phyloP scores from a whole-genome alignment of 2,329 filamentous ascomycete genomes.

The Fusarium chuoi region DNA sequence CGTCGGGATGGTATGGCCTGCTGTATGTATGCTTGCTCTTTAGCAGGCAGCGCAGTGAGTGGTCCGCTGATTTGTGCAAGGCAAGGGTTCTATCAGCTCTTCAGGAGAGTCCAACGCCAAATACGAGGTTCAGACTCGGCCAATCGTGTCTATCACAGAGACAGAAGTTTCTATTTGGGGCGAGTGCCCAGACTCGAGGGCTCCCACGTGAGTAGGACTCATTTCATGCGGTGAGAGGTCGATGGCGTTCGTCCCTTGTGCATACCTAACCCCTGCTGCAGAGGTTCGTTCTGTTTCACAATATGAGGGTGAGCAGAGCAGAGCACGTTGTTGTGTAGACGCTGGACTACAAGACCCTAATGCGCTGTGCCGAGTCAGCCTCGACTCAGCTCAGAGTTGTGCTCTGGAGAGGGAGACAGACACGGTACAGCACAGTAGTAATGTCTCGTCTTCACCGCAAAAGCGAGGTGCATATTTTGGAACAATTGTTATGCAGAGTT shows the following conservation, averaged over 20 bases:
- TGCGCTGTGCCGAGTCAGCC: constrained; percentile 20
- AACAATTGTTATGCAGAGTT: constrained; percentile 18
- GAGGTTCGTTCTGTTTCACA: constrained; percentile 28
- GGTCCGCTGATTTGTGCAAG: constrained; percentile 3
- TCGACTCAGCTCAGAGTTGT: constrained; percentile 19
- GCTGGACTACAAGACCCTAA: neutral
- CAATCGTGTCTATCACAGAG: constrained; percentile 21
- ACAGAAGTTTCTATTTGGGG: constrained; percentile 32
- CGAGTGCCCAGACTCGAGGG: constrained; percentile 19
- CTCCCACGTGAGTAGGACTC: constrained; percentile 36
- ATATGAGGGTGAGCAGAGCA: constrained; percentile 2
- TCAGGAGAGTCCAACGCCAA: neutral
- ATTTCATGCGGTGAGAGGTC: constrained; percentile 34
- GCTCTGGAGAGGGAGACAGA: neutral
- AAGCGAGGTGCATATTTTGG: constrained; percentile 20
- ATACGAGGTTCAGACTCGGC: constrained; percentile 32
- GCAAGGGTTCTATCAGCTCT: constrained; percentile 8
- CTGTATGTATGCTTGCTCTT: constrained; percentile 2
- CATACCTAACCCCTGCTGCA: constrained; percentile 7
- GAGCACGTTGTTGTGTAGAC: constrained; percentile 1
- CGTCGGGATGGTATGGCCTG: neutral
- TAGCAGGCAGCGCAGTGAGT: neutral
- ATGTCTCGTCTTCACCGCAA: constrained; percentile 40
- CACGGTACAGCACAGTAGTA: neutral
- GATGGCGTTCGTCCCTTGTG: constrained; percentile 40